A percentile compares a stretch with the other conserved stretches of the same genome.
These are phyloP conservation scores for Fusarium tjaetaba DNA, from an alignment of 2,329 filamentous ascomycete genomes.

Conservation along the genomic window DNA sequence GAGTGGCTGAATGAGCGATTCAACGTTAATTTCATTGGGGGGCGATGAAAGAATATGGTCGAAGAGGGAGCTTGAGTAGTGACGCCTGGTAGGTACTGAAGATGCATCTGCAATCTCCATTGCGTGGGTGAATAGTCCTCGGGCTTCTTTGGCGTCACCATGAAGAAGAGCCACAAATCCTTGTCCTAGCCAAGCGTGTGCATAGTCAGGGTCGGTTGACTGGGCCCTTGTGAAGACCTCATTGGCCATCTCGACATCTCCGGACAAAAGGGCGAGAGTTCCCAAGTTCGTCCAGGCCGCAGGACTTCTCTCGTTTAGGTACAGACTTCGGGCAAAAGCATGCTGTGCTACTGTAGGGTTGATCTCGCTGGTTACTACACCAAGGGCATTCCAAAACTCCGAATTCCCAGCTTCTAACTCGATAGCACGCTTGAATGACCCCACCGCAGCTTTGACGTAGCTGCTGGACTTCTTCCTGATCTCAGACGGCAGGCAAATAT, in stretches of 20 bases:
- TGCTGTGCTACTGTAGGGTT: slow-evolving; percentile 92
- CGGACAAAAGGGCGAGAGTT: slow-evolving; percentile 83
- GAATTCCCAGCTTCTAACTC: slow-evolving; percentile 93
- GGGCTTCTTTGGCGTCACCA: slow-evolving; percentile 80
- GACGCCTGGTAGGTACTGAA: slow-evolving; percentile 75
- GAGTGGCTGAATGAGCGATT: slow-evolving; percentile 81
- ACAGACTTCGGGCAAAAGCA: slow-evolving; percentile 89
- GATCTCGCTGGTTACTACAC: slow-evolving; percentile 86
- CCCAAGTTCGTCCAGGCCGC: slow-evolving; percentile 92
- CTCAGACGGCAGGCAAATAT: slow-evolving; percentile 68
- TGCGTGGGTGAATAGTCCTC: slow-evolving; percentile 89
- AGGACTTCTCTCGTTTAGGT: slow-evolving; percentile 87
- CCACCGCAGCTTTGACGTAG: slow-evolving; percentile 83
- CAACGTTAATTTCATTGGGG: slow-evolving; percentile 57
- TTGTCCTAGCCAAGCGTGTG: slow-evolving; percentile 93
- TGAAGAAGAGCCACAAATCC: slow-evolving; percentile 82
- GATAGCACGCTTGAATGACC: slow-evolving; percentile 94
- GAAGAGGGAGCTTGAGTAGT: slow-evolving; percentile 84
- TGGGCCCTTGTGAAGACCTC: slow-evolving; percentile 90
- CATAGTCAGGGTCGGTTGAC: slow-evolving; percentile 92
- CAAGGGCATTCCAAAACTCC: slow-evolving; percentile 97
- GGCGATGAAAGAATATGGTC: slow-evolving; percentile 76
- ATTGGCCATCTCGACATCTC: slow-evolving; percentile 87
- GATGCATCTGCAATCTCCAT: slow-evolving; percentile 90
- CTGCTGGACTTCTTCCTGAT: slow-evolving; percentile 68